These are phyloP conservation scores for Phyllostachys edulis DNA, from an alignment of 176 grass and related monocot genomes.

Conservation along the genomic window DNA sequence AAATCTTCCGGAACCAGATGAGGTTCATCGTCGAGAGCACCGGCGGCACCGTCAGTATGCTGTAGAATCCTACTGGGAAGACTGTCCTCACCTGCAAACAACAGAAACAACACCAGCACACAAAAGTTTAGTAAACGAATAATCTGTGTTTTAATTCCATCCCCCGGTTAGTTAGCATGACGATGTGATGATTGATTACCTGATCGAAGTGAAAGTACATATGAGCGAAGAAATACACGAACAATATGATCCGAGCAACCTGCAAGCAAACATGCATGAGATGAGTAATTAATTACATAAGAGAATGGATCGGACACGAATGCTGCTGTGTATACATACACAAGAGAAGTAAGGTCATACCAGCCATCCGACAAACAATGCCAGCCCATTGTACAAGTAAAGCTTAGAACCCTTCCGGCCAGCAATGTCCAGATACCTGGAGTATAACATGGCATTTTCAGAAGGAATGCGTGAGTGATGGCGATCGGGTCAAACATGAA, in stretches of 20 bases:
- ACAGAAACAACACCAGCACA: neutral
- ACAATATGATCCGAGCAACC: conserved; percentile 63
- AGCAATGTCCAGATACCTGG: conserved; percentile 66
- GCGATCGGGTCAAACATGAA: neutral
- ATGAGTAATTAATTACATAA: neutral
- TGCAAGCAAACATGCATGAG: conserved; percentile 19
- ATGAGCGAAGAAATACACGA: conserved; percentile 64
- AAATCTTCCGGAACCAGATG: conserved; percentile 74
- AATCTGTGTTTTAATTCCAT: neutral
- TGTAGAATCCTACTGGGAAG: conserved; percentile 66
- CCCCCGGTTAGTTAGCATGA: neutral
- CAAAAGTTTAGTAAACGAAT: neutral
- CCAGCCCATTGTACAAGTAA: conserved; percentile 63
- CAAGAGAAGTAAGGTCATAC: conserved; percentile 9
- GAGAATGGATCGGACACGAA: neutral
- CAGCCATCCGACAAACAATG: conserved; percentile 65
- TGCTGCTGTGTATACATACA: neutral
- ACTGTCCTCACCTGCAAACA: conserved; percentile 53
- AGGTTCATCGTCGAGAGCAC: conserved; percentile 62
- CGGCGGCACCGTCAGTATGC: conserved; percentile 38
- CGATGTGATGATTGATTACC: conserved; percentile 20
- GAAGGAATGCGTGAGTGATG: neutral
- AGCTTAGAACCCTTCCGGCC: conserved; percentile 56
- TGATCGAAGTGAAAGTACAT: conserved; percentile 68
- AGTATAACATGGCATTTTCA: neutral